Base-by-base conservation (phyloP, 192 early-diverging fungal species). In the Radiomyces spectabilis region DNA sequence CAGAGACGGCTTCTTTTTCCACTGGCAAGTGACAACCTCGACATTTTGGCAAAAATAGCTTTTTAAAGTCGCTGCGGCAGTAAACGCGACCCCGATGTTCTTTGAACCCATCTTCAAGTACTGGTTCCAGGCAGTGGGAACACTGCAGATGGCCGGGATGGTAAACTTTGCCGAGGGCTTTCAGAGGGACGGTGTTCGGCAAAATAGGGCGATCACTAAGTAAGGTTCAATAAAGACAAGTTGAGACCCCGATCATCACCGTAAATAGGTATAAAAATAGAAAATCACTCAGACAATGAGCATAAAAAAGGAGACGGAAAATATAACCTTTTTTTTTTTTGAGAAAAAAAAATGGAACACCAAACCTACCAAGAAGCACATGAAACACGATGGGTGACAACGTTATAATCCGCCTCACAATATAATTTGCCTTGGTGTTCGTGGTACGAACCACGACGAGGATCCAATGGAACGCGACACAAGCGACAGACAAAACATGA, bases 1-100 rank as follows among this genome's bases (percentile, higher is more conserved):
- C 85, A 66, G 76, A 83, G 6, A 90, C 79, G 2, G 81, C 84
- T 52, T 89, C 82, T 41, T 78, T 84, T 54, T 86, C 75, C 25
- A 90, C 85, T 30, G 79, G 68, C 16, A 73, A 34, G 15, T 58
- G 43, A 60, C 87, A 90, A 24, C 65, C 69, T 39, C 76, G 66
- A 66, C 87, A 90, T 52, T 78, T 82, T 4, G 86, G 83, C 51
- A 83, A 69, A 49, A 83, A 81, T 5, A 85, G 47, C 18, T 76
- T 51, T n/a, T 69, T 72, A 63, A 80, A 90, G 61, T 90, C 88
- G 22, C 66, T 64, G 26, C 71, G 71, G 60, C 88, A 90, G 60
- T 81, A 90, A 0, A 85, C 77, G 10, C 75, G 72, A 7, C 71
- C 73, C 25, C 88, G 74, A 63, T 81, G 80, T 35, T 66, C 64